Base-by-base conservation (phyloP, 345 rosid genomes). In the Clausena lansium region DNA sequence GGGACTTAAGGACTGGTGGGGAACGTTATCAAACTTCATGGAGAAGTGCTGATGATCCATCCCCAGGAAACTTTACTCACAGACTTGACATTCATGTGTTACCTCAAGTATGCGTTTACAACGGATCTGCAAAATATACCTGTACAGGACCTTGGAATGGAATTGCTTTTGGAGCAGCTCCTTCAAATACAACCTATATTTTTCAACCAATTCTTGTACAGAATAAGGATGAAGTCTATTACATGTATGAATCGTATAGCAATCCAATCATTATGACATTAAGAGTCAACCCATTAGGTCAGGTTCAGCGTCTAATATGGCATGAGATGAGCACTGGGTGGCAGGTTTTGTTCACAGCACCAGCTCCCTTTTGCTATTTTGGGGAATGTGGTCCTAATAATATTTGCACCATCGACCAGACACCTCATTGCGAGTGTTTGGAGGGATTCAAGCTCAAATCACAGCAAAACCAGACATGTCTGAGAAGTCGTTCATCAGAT, bases 1-100 rank as follows among this genome's bases (percentile, higher is more conserved):
- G 74, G 84, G 77, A 75, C 71, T 74, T 61, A 19, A 20, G 35
- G 32, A 41, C 73, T 0, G 72, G 81, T 36, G 5, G 36, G 4
- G 65, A 77, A 11, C 41, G 81, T 52, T 41, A 28, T 25, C 3
- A 87, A 32, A 69, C 74, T 4, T 80, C 90, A 0, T 89, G 92
- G 92, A 83, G 20, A 32, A 81, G 66, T n/a, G 9, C 27, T 0
- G 79, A 83, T 11, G 89, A 88, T 67, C 93, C 91, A 30, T 66
- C 73, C 7, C 50, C 80, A 1, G 86, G 82, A 8, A 73, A 38
- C 2, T 75, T 13, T 10, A 54, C 75, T 24, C 76, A 71, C 54
- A 14, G 54, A 4, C 20, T 47, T 47, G 20, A 47, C 57, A 30
- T 30, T 17, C 57, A 52, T 52, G 57, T 52, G 6, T 17, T 52